These are phyloP conservation scores for Jasminum sambac DNA, from an alignment of 257 asterid genomes.

Conservation along the genomic window DNA sequence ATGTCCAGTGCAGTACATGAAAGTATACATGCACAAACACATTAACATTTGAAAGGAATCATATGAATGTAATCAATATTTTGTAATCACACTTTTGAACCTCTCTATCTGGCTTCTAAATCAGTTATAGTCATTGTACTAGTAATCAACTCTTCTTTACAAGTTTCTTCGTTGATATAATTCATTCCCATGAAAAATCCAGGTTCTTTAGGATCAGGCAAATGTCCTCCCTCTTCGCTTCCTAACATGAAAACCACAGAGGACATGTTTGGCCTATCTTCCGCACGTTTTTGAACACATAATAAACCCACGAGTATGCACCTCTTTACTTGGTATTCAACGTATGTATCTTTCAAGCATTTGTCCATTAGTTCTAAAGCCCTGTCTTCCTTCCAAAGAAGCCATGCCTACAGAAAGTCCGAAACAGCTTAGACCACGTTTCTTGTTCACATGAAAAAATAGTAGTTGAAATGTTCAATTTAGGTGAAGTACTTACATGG, in stretches of 20 bases:
- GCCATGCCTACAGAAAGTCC: constrained; percentile 40
- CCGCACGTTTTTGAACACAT: neutral
- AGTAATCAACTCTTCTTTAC: neutral
- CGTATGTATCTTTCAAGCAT: constrained; percentile 16
- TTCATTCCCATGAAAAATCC: constrained; percentile 35
- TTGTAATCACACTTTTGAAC: too few species aligned
- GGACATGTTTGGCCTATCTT: constrained; percentile 37
- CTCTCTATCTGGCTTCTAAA: constrained; percentile 28
- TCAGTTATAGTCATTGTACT: constrained; percentile 27
- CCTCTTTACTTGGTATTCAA: constrained; percentile 36
- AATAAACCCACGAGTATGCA: constrained; percentile 35
- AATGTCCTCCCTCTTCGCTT: constrained; percentile 24
- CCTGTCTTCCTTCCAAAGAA: constrained; percentile 31
- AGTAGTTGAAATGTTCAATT: too few species aligned
- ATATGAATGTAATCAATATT: too few species aligned
- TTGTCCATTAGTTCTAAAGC: constrained; percentile 35
- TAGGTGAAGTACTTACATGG: constrained; percentile 33
- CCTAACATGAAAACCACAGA: constrained; percentile 40
- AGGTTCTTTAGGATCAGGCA: constrained; percentile 45
- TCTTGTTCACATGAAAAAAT: neutral
- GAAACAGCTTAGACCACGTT: neutral
- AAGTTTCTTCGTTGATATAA: neutral
- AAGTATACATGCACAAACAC: too few species aligned
- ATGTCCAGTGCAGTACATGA: too few species aligned
- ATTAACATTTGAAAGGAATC: too few species aligned